Percentiles rank a stretch among this genome's conserved stretches.
phyloP scores from a whole-genome alignment of 805 yeast species.

The Candida mattraensis region DNA sequence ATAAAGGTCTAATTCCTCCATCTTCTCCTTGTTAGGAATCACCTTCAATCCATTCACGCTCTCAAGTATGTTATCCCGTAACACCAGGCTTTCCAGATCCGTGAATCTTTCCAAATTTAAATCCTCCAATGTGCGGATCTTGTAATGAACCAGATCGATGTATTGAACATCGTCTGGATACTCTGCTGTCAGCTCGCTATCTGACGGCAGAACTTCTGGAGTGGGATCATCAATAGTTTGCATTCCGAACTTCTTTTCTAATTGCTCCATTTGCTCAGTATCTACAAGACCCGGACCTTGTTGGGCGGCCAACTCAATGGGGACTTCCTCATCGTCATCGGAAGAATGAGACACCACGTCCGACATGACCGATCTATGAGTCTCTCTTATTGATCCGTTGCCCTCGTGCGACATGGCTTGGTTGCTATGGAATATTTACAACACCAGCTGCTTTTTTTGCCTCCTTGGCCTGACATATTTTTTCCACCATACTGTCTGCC shows the following conservation, averaged over 20 bases:
- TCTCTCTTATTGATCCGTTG: conserved; percentile 1
- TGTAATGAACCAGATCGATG: conserved; percentile 69
- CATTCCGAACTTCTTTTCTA: conserved; percentile 30
- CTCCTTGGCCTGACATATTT: no score
- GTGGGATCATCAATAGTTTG: conserved; percentile 39
- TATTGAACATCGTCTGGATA: conserved; percentile 56
- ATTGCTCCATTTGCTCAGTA: conserved; percentile 13
- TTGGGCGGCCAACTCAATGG: no score
- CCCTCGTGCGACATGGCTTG: conserved; percentile 2
- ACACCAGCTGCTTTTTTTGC: no score
- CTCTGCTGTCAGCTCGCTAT: conserved; percentile 60
- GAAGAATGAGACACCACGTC: conserved; percentile 6
- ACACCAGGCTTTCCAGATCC: conserved; percentile 58
- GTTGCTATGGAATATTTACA: no score
- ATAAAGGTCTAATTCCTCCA: conserved; percentile 84
- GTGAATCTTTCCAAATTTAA: conserved; percentile 57
- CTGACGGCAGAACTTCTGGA: conserved; percentile 63
- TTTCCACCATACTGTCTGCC: no score
- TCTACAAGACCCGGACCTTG: no score
- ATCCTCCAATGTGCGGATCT: conserved; percentile 62
- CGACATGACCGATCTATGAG: neutral
- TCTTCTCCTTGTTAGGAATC: conserved; percentile 45
- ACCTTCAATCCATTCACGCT: conserved; percentile 70
- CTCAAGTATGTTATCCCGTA: conserved; percentile 82
- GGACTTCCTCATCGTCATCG: conserved; percentile 10